Percentiles rank a stretch among this genome's conserved stretches.
phyloP scores from a whole-genome alignment of 2,329 filamentous ascomycete species.

The Calonectria hongkongensis region DNA sequence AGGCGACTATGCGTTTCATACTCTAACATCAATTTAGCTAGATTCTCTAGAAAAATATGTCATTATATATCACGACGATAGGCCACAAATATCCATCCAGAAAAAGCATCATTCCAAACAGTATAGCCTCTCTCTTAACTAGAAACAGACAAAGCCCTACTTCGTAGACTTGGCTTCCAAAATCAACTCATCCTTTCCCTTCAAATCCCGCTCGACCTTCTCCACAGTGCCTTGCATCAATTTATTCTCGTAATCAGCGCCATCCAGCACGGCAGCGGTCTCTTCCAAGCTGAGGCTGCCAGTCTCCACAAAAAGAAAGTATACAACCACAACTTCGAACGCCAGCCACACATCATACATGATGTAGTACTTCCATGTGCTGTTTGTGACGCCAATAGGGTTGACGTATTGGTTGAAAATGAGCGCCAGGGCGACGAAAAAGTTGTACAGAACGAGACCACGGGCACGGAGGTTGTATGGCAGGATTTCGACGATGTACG shows the following conservation, averaged over 20 bases:
- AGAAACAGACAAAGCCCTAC: not conserved
- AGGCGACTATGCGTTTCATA: no score
- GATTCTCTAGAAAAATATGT: no score
- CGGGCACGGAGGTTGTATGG: slow-evolving; percentile 59
- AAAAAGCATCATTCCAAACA: not conserved
- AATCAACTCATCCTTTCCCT: not conserved
- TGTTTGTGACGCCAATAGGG: slow-evolving; percentile 57
- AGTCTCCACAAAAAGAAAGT: slow-evolving; percentile 40
- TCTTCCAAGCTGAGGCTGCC: slow-evolving; percentile 36
- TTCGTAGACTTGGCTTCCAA: not conserved
- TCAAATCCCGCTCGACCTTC: slow-evolving; percentile 3
- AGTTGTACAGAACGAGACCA: slow-evolving; percentile 50
- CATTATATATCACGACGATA: no score
- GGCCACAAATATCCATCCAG: no score
- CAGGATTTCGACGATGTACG: slow-evolving; percentile 63
- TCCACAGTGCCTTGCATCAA: slow-evolving; percentile 17
- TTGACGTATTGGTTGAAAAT: slow-evolving; percentile 65
- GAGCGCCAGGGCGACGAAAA: slow-evolving; percentile 49
- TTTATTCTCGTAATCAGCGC: slow-evolving; percentile 28
- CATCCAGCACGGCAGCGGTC: slow-evolving; percentile 34
- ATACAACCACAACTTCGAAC: slow-evolving; percentile 34
- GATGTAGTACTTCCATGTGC: slow-evolving; percentile 41
- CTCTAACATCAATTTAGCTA: no score
- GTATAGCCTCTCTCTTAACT: not conserved
- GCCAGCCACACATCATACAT: slow-evolving; percentile 40